Evolutionary conservation across 768 basidiomycete genomes (phyloP), one percentile per base, ranked within the genome.

Genomic region (Naganishia onofrii): DNA sequence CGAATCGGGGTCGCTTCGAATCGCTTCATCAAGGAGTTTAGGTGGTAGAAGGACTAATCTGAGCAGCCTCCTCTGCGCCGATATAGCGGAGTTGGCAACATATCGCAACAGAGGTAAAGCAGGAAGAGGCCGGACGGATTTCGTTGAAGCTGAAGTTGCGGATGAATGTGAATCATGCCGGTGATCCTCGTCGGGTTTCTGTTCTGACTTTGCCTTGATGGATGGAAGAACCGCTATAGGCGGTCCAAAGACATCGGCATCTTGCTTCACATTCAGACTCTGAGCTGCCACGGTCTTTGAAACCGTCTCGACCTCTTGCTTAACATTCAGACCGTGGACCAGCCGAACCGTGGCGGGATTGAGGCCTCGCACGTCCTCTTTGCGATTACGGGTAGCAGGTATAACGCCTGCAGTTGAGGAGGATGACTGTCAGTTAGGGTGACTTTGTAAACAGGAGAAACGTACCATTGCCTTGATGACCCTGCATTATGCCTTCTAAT

Each of bases 91-190:
- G n/a, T 69, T 38, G 9, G 68, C 55, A 0, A 69, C 23, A 34
- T 69, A 69, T 56, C 58, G 46, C 23, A 69, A 32, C 17, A 69
- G 46, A 23, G 68, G 68, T 15, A 69, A 58, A 12, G 58, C 53
- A 32, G 68, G 68, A 15, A 69, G 57, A 34, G 36, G 19, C 51
- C 32, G 36, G 6, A 44, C 28, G 60, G 38, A 10, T 10, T 26
- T 44, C 8, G 3, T 26, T 29, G 36, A 44, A 21, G 36, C 34
- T n/a, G 48, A 23, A n/a, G 4, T 21, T 7, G 48, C 21, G 4
- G 48, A 51, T 51, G 48, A 12, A 13, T 51, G 23, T 6, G 48
- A 26, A n/a, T 12, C 48, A 21, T 12, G 3, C 7, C 23, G 23
- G 21, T 51, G 6, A 26, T 51, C 21, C 6, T 51, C n/a, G 19